Percentiles rank a stretch among this genome's conserved stretches.
Evolutionary conservation across 805 yeast species (phyloP).

Genomic region (Starmerella potacharoeniae): DNA sequence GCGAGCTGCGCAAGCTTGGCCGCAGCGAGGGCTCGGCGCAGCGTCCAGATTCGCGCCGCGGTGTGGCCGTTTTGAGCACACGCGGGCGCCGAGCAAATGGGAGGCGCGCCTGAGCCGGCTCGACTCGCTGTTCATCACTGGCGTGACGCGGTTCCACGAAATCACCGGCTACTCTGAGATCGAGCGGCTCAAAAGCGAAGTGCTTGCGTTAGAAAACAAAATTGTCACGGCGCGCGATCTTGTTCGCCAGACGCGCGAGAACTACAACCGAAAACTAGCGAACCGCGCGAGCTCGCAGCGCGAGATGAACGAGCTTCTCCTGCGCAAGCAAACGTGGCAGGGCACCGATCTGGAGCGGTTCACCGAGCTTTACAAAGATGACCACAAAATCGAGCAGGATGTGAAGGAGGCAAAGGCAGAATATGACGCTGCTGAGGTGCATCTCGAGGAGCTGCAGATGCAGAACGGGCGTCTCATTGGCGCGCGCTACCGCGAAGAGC

Average conservation of each 20-base stretch:
- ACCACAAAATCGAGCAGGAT: constrained; percentile 56
- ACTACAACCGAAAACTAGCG: constrained; percentile 28
- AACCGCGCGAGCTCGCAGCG: constrained; percentile 59
- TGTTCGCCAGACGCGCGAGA: constrained; percentile 33
- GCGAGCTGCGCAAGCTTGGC: neutral
- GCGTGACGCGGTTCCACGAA: constrained; percentile 60
- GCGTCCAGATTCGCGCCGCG: neutral
- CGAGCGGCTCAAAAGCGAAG: constrained; percentile 53
- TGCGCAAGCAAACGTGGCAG: constrained; percentile 75
- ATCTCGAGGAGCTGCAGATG: constrained; percentile 59
- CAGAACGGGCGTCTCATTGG: constrained; percentile 64
- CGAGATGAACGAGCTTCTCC: constrained; percentile 75
- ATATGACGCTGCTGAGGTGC: constrained; percentile 34
- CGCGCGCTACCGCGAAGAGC: constrained; percentile 90
- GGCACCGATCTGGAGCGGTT: constrained; percentile 70
- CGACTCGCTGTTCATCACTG: constrained; percentile 29
- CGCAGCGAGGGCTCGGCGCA: neutral
- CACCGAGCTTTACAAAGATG: constrained; percentile 68
- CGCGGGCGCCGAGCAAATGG: constrained; percentile 1
- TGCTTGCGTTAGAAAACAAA: constrained; percentile 43
- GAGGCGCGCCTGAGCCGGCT: constrained; percentile 13
- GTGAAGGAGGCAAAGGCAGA: constrained; percentile 49
- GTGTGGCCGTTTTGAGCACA: neutral
- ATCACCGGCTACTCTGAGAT: constrained; percentile 84
- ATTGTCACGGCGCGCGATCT: constrained; percentile 38